A percentile compares a stretch with the other conserved stretches of the same genome.
phyloP scores from a whole-genome alignment of 768 basidiomycete genomes.

The Filobasidium floriforme region DNA sequence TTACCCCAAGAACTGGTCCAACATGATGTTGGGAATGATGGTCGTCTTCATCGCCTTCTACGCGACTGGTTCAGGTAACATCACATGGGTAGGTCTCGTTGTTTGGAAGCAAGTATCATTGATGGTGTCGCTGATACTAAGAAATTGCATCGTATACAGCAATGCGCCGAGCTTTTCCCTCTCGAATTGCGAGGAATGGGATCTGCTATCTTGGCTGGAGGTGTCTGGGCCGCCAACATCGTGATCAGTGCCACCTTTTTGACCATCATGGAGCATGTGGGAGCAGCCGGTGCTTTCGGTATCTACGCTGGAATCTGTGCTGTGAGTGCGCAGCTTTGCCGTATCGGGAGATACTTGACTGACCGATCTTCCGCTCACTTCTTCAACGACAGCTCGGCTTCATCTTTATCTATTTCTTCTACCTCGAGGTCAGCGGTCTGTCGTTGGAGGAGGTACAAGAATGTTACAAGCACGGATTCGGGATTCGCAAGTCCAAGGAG shows the following conservation, averaged over 20 bases:
- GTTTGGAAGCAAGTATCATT: too few relatives aligned
- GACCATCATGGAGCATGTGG: conserved; percentile 27
- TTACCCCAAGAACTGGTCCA: too few relatives aligned
- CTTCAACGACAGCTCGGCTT: conserved; percentile 22
- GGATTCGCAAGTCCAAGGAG: conserved; percentile 27
- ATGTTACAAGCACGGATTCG: conserved; percentile 34
- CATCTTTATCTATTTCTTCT: conserved; percentile 34
- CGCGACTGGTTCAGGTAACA: too few relatives aligned
- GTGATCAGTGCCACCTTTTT: conserved; percentile 33
- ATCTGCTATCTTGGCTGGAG: not conserved
- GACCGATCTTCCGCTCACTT: not conserved
- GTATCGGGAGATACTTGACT: not conserved
- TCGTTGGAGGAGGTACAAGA: conserved; percentile 31
- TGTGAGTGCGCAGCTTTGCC: conserved; percentile 16
- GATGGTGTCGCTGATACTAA: too few relatives aligned
- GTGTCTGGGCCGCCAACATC: conserved; percentile 33
- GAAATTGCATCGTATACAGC: too few relatives aligned
- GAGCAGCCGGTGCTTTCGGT: conserved; percentile 13
- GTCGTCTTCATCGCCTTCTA: too few relatives aligned
- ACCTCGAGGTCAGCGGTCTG: conserved; percentile 31
- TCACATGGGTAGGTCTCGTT: too few relatives aligned
- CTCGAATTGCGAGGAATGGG: too few relatives aligned
- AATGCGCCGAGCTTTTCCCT: too few relatives aligned
- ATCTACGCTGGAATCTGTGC: conserved; percentile 32
- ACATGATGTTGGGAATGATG: too few relatives aligned